Evolutionary conservation across 352 stramenopile genomes (phyloP), one percentile per base, ranked within the genome.

Genomic region (Thraustochytrium aureum): DNA sequence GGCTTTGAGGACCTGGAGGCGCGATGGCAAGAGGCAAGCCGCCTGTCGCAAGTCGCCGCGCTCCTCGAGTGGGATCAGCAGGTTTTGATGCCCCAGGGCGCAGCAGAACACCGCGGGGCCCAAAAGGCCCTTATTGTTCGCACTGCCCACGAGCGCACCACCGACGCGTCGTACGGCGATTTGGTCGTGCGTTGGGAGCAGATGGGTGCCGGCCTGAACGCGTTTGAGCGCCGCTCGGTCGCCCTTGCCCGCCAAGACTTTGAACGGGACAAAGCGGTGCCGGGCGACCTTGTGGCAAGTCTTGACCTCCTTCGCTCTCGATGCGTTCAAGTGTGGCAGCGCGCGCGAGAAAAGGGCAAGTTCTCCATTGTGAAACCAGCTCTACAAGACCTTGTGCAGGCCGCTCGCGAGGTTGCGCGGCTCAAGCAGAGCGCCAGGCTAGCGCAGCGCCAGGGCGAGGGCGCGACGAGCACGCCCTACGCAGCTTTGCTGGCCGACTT

Each of bases 401-500:
- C 75, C 39, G 37, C 59, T 14, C 59, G 59, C 2, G 12, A 81
- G 1, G 37, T 75, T n/a, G 38, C 45, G 6, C n/a, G n/a, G 22
- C 30, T 42, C 60, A 60, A 79, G n/a, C 38, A 73, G 22, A 33
- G 32, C 14, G 61, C 35, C 39, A 38, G 30, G 17, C 26, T 69
- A 12, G 61, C 61, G 20, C 12, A 52, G 22, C 12, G 14, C 39
- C 33, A 74, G 12, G 20, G 17, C 17, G 65, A 45, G 17, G 52
- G 17, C 22, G 42, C 72, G 37, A 26, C 59, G 54, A 75, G 60
- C 26, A 50, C 30, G 10, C 20, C 84, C 10, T 85, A 89, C 30
- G 65, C 86, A 20, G 84, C 85, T 2, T 83, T 82, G 79, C 61
- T 91, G 6, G 87, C 90, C 79, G 62, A 88, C 35, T 92, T 89